Evolutionary conservation across 2,329 filamentous ascomycete species (phyloP), one percentile per base, ranked within the genome.

Genomic region (Pyrenophora tritici-repentis): DNA sequence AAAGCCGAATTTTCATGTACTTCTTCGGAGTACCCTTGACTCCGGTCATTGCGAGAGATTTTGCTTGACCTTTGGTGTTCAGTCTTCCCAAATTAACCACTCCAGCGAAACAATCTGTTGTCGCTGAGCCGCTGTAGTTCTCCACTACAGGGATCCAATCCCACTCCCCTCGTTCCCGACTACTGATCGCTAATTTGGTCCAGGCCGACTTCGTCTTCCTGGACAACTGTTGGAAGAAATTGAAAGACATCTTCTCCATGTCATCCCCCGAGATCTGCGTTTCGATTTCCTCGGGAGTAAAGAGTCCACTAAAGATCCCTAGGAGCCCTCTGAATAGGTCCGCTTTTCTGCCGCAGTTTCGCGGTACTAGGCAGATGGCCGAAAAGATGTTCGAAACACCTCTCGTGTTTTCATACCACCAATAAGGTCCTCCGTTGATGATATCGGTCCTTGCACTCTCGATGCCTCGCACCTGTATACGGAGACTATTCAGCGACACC

Each of bases 101-200:
- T 3, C 47, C 47, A n/a, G 47, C 41, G 16, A 44, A 50, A 17
- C 17, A 39, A 36, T 44, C 47, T 16, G 47, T 44, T 14, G 47
- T 44, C 36, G 34, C 3, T 2, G 5, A 12, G 7, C 36, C 41
- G 10, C 26, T 43, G 9, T 35, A 16, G 20, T 44, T 44, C 14
- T 44, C 47, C 4, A 44, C 35, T 17, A 50, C 40, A 6, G 47
- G 47, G 17, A 50, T 50, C 47, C 47, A 50, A 20, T 44, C 35
- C 47, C 47, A 50, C 13, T 50, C 47, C 13, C 41, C 36, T 16
- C 47, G 26, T 14, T 44, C 41, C 3, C 34, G 17, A 35, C 41
- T 50, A 20, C 47, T 50, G 29, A 50, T 44, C 8, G 47, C 47
- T 10, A 50, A 14, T 22, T 50, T 50, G 18, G 47, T 50, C 47